A percentile compares a stretch with the other conserved stretches of the same genome.
Evolutionary conservation across 2,329 filamentous ascomycete genomes (phyloP).

Genomic region (Aureobasidium musti): DNA sequence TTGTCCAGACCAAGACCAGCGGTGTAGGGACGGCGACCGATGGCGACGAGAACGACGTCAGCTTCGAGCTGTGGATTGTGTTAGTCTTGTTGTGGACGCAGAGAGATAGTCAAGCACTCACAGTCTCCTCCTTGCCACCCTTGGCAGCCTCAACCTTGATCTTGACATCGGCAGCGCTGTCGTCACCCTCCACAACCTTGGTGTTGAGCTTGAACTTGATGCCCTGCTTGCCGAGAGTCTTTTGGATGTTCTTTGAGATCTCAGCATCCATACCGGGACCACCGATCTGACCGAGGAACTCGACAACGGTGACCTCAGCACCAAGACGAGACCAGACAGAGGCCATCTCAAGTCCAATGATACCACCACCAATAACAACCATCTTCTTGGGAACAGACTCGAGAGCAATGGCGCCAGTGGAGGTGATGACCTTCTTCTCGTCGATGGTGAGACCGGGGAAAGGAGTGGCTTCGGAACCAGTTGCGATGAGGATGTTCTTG

Average conservation of each 20-base stretch:
- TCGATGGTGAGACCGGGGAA: conserved; percentile 96
- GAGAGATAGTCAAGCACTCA: conserved; percentile 51
- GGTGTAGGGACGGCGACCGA: conserved; percentile 94
- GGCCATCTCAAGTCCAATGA: conserved; percentile 97
- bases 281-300: conserved; percentile 94
- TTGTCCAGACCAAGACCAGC: conserved; percentile 89
- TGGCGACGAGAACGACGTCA: conserved; percentile 94
- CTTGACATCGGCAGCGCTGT: conserved; percentile 73
- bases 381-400: conserved; percentile 92
- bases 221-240: conserved; percentile 92
- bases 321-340: conserved; percentile 97
- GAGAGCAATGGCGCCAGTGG: conserved; percentile 89
- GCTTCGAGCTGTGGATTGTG: conserved; percentile 69
- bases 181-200: conserved; percentile 87
- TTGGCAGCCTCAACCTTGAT: conserved; percentile 89
- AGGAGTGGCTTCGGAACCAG: conserved; percentile 90
- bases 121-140: conserved; percentile 90
- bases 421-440: conserved; percentile 96
- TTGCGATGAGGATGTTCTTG: conserved; percentile 99
- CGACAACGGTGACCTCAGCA: conserved; percentile 92
- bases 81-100: conserved; percentile 32
- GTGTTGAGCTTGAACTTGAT: conserved; percentile 98
- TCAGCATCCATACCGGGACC: conserved; percentile 97
- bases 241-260: conserved; percentile 87
- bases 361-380: conserved; percentile 96